Evolutionary conservation across 2,329 filamentous ascomycete genomes (phyloP).

Genomic region (Leptosphaerulina australis): DNA sequence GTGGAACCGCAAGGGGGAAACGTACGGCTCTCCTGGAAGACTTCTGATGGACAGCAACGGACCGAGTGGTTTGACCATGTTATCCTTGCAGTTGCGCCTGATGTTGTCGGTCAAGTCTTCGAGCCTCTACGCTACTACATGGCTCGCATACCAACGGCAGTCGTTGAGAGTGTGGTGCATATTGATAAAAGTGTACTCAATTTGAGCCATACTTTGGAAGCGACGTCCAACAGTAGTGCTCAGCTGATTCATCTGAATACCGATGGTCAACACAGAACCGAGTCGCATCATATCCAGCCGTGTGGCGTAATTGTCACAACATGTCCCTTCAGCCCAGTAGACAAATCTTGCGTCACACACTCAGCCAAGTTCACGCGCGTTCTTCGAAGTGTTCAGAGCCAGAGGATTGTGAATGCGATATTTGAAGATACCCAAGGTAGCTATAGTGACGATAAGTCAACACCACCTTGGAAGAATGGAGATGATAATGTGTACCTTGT

Average conservation of each 20-base stretch:
- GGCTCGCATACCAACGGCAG: slow-evolving; percentile 55
- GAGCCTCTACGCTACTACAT: slow-evolving; percentile 50
- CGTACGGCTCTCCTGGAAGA: slow-evolving; percentile 48
- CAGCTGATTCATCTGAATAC: slow-evolving; percentile 44
- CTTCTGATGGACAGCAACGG: slow-evolving; percentile 18
- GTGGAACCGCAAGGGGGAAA: slow-evolving; percentile 39
- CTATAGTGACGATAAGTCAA: slow-evolving; percentile 25
- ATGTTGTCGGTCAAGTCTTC: slow-evolving; percentile 59
- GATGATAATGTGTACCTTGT: slow-evolving; percentile 61
- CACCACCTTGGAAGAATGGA: slow-evolving; percentile 58
- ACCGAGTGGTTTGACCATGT: slow-evolving; percentile 57
- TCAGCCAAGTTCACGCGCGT: slow-evolving; percentile 60
- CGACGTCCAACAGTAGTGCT: slow-evolving; percentile 6
- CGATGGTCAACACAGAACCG: slow-evolving; percentile 50
- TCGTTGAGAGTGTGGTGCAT: slow-evolving; percentile 58
- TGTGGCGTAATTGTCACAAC: slow-evolving; percentile 61
- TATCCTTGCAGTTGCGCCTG: slow-evolving; percentile 61
- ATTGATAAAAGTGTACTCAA: slow-evolving; percentile 38
- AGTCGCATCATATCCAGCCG: slow-evolving; percentile 60
- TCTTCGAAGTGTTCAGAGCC: slow-evolving; percentile 58
- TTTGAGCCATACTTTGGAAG: neutral
- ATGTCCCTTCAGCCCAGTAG: slow-evolving; percentile 52
- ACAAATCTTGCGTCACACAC: slow-evolving; percentile 52
- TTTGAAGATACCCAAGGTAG: slow-evolving; percentile 38
- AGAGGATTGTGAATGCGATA: slow-evolving; percentile 55